Percentiles rank a stretch among this genome's conserved stretches.
These are phyloP conservation scores for Bruguiera gymnorhiza DNA, from an alignment of 345 rosid species.

Conservation along the genomic window DNA sequence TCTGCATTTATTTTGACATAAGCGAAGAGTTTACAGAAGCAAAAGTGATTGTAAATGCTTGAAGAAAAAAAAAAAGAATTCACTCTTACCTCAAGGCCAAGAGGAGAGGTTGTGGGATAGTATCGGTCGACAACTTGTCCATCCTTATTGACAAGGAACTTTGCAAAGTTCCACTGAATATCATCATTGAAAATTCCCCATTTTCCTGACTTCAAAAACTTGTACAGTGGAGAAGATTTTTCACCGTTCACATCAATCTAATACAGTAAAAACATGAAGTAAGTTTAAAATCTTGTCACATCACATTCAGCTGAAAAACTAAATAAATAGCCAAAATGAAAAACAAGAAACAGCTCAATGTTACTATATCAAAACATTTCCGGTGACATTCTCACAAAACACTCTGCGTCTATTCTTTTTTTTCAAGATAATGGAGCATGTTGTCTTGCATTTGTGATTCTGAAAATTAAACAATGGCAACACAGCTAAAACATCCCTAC, in stretches of 20 bases:
- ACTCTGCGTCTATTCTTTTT: not conserved
- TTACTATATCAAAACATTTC: not conserved
- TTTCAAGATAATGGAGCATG: too few relatives aligned
- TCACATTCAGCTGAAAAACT: not conserved
- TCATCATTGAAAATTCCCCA: conserved; percentile 38
- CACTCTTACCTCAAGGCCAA: conserved; percentile 27
- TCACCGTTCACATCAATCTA: conserved; percentile 34
- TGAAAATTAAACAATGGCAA: too few relatives aligned
- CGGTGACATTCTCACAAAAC: not conserved
- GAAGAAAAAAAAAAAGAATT: not conserved
- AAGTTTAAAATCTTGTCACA: not conserved
- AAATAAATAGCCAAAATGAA: not conserved
- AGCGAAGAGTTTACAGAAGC: not conserved
- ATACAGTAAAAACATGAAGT: not conserved
- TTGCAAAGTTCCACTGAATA: conserved; percentile 36
- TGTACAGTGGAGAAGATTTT: conserved; percentile 29
- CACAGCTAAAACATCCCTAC: too few relatives aligned
- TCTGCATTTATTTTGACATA: conserved; percentile 36
- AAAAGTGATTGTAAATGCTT: not conserved
- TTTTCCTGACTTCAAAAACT: conserved; percentile 28
- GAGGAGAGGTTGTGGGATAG: conserved; percentile 33
- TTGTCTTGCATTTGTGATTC: too few relatives aligned
- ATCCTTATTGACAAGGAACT: conserved; percentile 27
- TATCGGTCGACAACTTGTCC: conserved; percentile 30
- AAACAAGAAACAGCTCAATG: not conserved